Evolutionary conservation across 1,284 basidiomycete species (phyloP).

Genomic region (Cryptococcus hybrid): DNA sequence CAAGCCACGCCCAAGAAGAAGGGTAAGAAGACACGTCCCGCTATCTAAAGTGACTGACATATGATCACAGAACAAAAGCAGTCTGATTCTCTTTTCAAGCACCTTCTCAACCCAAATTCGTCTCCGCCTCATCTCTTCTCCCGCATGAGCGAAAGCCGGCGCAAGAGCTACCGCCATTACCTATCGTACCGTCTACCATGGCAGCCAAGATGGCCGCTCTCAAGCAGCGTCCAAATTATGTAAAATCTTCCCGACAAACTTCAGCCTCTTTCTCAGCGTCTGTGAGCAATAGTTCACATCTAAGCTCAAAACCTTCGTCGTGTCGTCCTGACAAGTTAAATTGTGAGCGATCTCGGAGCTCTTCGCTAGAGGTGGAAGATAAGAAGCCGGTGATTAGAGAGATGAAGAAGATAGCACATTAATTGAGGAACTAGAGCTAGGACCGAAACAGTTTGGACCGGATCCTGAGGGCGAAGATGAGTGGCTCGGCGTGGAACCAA

Average conservation of each 20-base stretch:
- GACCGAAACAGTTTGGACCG: slow-evolving; percentile 62
- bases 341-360: neutral
- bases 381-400: slow-evolving; percentile 6
- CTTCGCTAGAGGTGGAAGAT: neutral
- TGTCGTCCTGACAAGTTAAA: neutral
- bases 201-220: neutral
- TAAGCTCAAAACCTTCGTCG: neutral
- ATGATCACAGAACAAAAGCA: neutral
- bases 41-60: neutral
- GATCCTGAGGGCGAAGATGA: slow-evolving; percentile 47
- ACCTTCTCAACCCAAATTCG: neutral
- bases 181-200: neutral
- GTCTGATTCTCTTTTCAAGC: neutral
- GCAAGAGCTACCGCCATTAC: neutral
- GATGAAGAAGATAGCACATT: slow-evolving; percentile 66
- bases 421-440: slow-evolving; percentile 68
- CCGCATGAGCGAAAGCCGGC: neutral
- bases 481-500: slow-evolving; percentile 77
- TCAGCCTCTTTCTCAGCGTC: neutral
- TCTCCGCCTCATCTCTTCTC: too few species aligned
- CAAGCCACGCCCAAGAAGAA: slow-evolving; percentile 32
- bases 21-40: slow-evolving; percentile 1
- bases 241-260: neutral
- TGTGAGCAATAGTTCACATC: neutral
- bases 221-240: neutral